Evolutionary conservation across 768 basidiomycete species (phyloP).

Genomic region (Boletus subcaerulescens): DNA sequence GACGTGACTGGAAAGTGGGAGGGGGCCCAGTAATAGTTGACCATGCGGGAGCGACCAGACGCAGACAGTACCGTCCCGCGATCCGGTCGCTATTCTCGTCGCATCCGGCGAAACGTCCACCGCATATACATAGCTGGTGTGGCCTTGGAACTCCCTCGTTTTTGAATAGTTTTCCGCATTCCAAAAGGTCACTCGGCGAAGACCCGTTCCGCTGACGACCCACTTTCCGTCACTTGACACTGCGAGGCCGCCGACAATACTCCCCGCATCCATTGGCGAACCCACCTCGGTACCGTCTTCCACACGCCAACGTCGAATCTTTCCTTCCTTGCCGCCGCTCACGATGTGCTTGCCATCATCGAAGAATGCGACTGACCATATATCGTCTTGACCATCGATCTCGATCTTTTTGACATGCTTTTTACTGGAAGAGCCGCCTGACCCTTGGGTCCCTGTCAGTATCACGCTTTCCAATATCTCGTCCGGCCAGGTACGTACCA

Average conservation of each 20-base stretch:
- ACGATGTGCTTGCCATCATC: not conserved
- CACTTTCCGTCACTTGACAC: slow-evolving; percentile 2
- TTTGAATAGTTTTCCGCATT: not conserved
- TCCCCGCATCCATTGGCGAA: not conserved
- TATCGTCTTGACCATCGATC: not conserved
- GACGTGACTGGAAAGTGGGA: not conserved
- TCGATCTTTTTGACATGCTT: not conserved
- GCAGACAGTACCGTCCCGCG: not conserved
- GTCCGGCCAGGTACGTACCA: not conserved
- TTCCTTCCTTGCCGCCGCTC: not conserved
- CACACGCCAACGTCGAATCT: slow-evolving; percentile 1
- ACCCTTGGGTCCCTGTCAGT: not conserved
- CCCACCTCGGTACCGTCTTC: not conserved
- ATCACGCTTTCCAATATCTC: not conserved
- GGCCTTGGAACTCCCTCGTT: not conserved
- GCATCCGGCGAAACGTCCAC: slow-evolving; percentile 7
- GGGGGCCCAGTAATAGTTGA: not conserved
- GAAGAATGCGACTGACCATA: not conserved
- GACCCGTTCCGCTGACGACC: not conserved
- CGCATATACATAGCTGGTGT: not conserved
- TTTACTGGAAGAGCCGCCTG: not conserved
- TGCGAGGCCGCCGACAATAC: not conserved
- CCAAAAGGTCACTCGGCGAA: not conserved
- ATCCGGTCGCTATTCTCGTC: not conserved
- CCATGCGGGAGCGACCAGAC: slow-evolving; percentile 9